These are phyloP conservation scores for Phylloboletellus chloephorus DNA, from an alignment of 1,284 basidiomycete species.

Conservation along the genomic window DNA sequence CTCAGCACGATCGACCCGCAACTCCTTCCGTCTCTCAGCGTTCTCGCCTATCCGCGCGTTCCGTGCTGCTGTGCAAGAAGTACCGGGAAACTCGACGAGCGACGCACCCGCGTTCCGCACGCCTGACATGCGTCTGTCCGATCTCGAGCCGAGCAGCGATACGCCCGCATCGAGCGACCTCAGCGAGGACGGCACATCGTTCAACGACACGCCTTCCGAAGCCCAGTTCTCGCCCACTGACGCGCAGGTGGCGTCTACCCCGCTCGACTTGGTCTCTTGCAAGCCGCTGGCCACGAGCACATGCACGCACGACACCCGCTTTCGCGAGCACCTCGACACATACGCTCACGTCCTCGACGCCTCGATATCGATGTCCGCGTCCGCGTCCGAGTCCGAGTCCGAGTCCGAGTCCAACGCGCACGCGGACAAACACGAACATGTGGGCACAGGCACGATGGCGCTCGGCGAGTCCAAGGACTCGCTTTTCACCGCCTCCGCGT, in stretches of 20 bases:
- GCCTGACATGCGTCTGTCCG: constrained; percentile 19
- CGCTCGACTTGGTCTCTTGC: constrained; percentile 7
- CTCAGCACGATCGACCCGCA: constrained; percentile 9
- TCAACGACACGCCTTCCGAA: constrained; percentile 20
- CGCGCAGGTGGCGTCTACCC: constrained; percentile 16
- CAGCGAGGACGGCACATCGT: constrained; percentile 17
- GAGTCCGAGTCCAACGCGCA: constrained; percentile 8
- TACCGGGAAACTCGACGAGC: constrained; percentile 1
- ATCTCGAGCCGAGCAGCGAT: constrained; percentile 13
- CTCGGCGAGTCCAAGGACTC: constrained; percentile 27
- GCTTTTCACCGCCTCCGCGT: constrained; percentile 22
- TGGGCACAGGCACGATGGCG: constrained; percentile 10
- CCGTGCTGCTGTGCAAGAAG: constrained; percentile 1
- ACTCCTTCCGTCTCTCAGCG: constrained; percentile 25
- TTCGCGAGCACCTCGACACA: constrained; percentile 22
- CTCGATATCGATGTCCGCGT: constrained; percentile 13
- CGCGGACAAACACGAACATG: background rate
- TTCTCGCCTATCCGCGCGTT: constrained; percentile 14
- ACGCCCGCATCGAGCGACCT: constrained; percentile 15
- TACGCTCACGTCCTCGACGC: constrained; percentile 3
- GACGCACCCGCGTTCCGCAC: constrained; percentile 13
- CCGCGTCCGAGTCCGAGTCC: constrained; percentile 10
- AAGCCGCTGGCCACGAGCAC: background rate
- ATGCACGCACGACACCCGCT: constrained; percentile 11
- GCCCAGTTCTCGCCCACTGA: constrained; percentile 12